phyloP scores from a whole-genome alignment of 352 stramenopile genomes.

The Phytophthora syringae region DNA sequence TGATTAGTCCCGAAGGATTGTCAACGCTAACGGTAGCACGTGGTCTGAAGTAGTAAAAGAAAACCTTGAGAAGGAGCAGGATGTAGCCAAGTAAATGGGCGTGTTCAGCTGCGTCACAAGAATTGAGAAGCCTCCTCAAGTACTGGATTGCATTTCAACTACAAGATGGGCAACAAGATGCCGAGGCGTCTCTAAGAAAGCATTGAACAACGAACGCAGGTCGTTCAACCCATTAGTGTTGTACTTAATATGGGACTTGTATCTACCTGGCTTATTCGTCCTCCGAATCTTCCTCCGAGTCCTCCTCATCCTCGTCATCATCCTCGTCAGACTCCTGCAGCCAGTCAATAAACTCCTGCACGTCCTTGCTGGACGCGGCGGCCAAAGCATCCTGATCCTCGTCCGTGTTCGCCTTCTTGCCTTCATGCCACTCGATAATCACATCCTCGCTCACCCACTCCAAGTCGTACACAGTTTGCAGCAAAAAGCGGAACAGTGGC shows the following conservation, averaged over 20 bases:
- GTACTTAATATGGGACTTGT: conserved; percentile 21
- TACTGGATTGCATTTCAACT: no score
- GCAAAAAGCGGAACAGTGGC: conserved; percentile 92
- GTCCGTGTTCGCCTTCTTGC: conserved; percentile 13
- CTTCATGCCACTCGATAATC: conserved; percentile 91
- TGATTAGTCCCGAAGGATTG: no score
- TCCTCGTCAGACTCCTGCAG: conserved; percentile 76
- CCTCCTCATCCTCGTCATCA: no score
- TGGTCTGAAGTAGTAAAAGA: no score
- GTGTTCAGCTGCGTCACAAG: no score
- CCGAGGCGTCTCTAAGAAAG: no score
- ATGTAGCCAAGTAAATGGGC: no score
- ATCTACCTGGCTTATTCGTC: conserved; percentile 20
- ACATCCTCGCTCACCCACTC: conserved; percentile 94
- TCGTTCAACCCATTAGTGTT: not conserved
- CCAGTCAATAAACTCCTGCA: conserved; percentile 96
- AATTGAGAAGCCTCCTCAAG: no score
- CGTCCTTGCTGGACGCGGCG: conserved; percentile 58
- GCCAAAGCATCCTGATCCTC: conserved; percentile 34
- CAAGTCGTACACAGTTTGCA: conserved; percentile 94
- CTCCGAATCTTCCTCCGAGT: conserved; percentile 39
- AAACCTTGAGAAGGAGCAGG: no score
- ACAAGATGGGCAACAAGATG: no score
- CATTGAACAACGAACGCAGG: not conserved
- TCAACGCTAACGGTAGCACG: no score